These are phyloP conservation scores for Amphirosellinia nigrospora DNA, from an alignment of 495 filamentous ascomycete genomes.

Conservation along the genomic window DNA sequence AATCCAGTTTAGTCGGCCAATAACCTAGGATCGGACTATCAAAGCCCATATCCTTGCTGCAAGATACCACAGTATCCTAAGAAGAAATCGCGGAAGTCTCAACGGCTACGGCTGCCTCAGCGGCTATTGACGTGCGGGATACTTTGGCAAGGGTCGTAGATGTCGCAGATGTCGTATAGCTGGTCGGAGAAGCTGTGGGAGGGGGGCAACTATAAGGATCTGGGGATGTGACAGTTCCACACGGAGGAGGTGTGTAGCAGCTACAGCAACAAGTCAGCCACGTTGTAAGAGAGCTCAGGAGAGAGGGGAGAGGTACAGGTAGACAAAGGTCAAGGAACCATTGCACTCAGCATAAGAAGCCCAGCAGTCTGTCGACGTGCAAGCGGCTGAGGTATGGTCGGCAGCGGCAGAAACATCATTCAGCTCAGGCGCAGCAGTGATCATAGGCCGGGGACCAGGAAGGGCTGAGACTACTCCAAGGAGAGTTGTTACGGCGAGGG, in stretches of 20 bases:
- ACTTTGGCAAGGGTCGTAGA: background rate
- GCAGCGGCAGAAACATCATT: background rate
- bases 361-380: slow-evolving; percentile 22
- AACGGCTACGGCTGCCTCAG: background rate
- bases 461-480: slow-evolving; percentile 11
- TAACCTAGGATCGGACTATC: too few relatives aligned
- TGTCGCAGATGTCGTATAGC: background rate
- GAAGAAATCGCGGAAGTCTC: background rate
- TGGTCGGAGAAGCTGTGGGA: background rate
- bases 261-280: slow-evolving; percentile 8
- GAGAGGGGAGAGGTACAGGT: slow-evolving; percentile 5
- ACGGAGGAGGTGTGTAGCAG: slow-evolving; percentile 26
- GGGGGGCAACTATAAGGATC: slow-evolving; percentile 18
- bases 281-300: background rate
- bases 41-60: too few relatives aligned
- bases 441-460: slow-evolving; percentile 1
- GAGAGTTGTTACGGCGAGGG: background rate
- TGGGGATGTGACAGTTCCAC: slow-evolving; percentile 20
- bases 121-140: background rate
- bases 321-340: slow-evolving; percentile 24
- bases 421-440: slow-evolving; percentile 12
- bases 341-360: slow-evolving; percentile 19
- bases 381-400: background rate
- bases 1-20: background rate
- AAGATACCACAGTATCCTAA: too few relatives aligned